Evolutionary conservation across 176 grass and related monocot species (phyloP).

Genomic region (Puccinellia tenuiflora): DNA sequence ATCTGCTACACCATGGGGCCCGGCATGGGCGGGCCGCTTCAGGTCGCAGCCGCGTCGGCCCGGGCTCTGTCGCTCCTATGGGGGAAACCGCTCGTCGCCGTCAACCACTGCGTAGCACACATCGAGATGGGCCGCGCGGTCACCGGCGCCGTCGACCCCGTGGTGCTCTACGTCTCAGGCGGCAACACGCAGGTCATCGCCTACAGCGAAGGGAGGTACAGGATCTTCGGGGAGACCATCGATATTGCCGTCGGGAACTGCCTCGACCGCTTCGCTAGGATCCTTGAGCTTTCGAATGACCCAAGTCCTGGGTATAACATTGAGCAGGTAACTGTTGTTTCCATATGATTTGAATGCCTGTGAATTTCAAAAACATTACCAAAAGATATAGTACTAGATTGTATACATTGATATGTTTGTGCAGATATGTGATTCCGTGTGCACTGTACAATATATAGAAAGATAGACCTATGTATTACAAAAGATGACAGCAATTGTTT

Average conservation of each 20-base stretch:
- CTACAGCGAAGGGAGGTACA: slow-evolving; percentile 79
- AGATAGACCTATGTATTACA: background rate
- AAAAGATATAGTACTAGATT: background rate
- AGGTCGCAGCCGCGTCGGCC: slow-evolving; percentile 65
- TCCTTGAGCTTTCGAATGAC: slow-evolving; percentile 83
- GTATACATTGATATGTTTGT: background rate
- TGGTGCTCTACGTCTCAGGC: slow-evolving; percentile 82
- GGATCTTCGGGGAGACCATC: slow-evolving; percentile 91
- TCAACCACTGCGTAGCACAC: slow-evolving; percentile 95
- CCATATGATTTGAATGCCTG: background rate
- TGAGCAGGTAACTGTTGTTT: slow-evolving; percentile 51
- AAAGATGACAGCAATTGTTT: background rate
- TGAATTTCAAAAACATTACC: background rate
- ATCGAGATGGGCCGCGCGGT: slow-evolving; percentile 93
- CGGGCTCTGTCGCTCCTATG: slow-evolving; percentile 67
- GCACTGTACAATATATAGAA: background rate
- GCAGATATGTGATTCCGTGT: background rate
- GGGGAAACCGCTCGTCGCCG: slow-evolving; percentile 77
- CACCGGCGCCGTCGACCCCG: slow-evolving; percentile 72
- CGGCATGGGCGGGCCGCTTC: slow-evolving; percentile 86
- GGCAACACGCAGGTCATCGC: slow-evolving; percentile 95
- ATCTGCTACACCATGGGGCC: slow-evolving; percentile 92
- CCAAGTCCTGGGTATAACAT: slow-evolving; percentile 87
- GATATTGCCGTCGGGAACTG: slow-evolving; percentile 90
- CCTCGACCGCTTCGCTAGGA: slow-evolving; percentile 78